Base-by-base conservation (phyloP, 768 basidiomycete species). In the Lentinus tigrinus region DNA sequence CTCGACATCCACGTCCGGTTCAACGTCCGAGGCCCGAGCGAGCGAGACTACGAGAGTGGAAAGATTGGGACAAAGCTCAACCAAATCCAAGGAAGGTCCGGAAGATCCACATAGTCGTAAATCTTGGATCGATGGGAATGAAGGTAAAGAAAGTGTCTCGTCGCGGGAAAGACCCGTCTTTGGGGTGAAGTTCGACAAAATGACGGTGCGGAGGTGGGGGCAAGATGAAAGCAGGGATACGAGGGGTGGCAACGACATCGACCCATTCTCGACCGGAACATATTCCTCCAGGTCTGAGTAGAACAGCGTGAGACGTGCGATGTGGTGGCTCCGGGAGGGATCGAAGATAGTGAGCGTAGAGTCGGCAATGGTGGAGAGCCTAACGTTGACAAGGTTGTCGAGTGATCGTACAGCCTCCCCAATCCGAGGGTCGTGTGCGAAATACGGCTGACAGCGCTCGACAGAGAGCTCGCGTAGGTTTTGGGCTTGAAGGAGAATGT, bases 131-230 rank as follows among this genome's bases (percentile, higher is more conserved):
- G 56, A 57, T 4, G 49, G 49, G 19, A 57, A 31, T 21, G 44
- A 24, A 13, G 26, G 36, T 16, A 37, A 11, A 9, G 40, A 21
- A 14, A n/a, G 17, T n/a, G 17, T 2, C 17, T 3, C 7, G 9
- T 42, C 40, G 8, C 7, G 21, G 9, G 40, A 8, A 3, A 42
- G 17, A 42, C 21, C n/a, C n/a, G 14, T 8, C 3, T 14, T 42
- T 8, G 56, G 56, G 11, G 16, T 44, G 43, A 57, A 57, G 48
- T 57, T 56, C 55, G 47, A 56, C n/a, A 56, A 26, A 27, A 42
- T 49, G 16, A 56, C 11, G 19, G 24, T 42, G 38, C 37, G 47
- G 26, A 56, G 55, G 19, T 34, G 27, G 8, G 17, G 47, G 28
- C 42, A 42, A 13, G 19, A 13, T 2, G 55, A 26, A 14, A 56